A percentile compares a stretch with the other conserved stretches of the same genome.
Evolutionary conservation across 2,329 filamentous ascomycete genomes (phyloP).

Genomic region (Fusarium chuoi): DNA sequence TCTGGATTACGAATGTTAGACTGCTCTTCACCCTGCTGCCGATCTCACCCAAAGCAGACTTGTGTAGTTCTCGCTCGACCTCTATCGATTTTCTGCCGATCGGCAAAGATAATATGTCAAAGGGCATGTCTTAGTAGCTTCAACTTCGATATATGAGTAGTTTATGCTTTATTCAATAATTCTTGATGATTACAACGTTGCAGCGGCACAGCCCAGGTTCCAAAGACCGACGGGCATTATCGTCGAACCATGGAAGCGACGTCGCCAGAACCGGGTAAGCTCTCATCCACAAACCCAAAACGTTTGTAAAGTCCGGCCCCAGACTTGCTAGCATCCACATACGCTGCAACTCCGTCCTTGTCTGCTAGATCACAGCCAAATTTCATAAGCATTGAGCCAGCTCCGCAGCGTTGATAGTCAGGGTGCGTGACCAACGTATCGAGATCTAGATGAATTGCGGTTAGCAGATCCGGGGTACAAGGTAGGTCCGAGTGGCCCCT

Average conservation of each 20-base stretch:
- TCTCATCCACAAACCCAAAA: slow-evolving; percentile 33
- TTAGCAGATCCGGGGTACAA: not conserved
- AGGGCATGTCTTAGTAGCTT: not conserved
- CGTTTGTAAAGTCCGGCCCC: slow-evolving; percentile 23
- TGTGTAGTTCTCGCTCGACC: not conserved
- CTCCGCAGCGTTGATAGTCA: slow-evolving; percentile 41
- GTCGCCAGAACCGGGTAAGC: slow-evolving; percentile 14
- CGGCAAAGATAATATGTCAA: too few relatives aligned
- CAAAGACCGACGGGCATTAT: not conserved
- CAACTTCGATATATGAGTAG: not conserved
- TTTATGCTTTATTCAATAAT: not conserved
- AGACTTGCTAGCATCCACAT: slow-evolving; percentile 40
- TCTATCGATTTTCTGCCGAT: not conserved
- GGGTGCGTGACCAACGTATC: slow-evolving; percentile 43
- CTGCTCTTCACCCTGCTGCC: too few relatives aligned
- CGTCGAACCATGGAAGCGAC: slow-evolving; percentile 29
- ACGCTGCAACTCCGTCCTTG: slow-evolving; percentile 27
- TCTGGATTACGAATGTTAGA: too few relatives aligned
- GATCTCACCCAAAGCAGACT: not conserved
- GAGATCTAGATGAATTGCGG: slow-evolving; percentile 24
- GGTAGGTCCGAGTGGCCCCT: not conserved
- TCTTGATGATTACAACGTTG: not conserved
- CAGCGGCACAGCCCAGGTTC: not conserved
- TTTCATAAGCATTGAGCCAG: slow-evolving; percentile 38
- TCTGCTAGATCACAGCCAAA: slow-evolving; percentile 43